Evolutionary conservation across 2,329 filamentous ascomycete species (phyloP).

Genomic region (Salinomyces thailandicus): DNA sequence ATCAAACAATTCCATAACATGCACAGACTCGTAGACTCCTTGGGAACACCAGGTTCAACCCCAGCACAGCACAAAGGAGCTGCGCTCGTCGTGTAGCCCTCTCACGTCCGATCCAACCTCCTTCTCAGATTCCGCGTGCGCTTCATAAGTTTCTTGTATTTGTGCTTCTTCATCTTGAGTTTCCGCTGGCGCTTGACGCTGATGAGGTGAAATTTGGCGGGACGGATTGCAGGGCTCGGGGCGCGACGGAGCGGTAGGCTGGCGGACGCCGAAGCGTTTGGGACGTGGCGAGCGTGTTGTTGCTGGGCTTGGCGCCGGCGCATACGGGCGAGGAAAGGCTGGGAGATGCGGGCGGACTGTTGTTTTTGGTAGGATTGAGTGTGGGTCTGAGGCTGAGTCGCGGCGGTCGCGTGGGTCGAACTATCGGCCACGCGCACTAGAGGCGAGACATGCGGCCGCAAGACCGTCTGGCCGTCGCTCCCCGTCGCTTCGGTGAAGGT

Average conservation of each 20-base stretch:
- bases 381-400: not conserved
- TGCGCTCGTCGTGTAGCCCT: too few relatives aligned
- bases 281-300: conserved; percentile 6
- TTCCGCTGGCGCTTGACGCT: conserved; percentile 87
- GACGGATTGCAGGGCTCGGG: conserved; percentile 10
- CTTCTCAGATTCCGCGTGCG: conserved; percentile 77
- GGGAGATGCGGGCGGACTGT: conserved; percentile 8
- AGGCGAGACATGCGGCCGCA: conserved; percentile 23
- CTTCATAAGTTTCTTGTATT: conserved; percentile 99
- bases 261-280: not conserved
- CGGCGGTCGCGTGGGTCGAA: not conserved
- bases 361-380: not conserved
- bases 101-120: conserved; percentile 50
- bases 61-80: too few relatives aligned
- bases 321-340: conserved; percentile 61
- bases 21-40: too few relatives aligned
- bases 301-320: conserved; percentile 47
- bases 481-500: conserved; percentile 45
- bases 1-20: too few relatives aligned
- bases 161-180: conserved; percentile 99
- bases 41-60: too few relatives aligned
- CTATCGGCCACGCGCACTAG: conserved; percentile 31
- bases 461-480: conserved; percentile 40
- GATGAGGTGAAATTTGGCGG: conserved; percentile 59
- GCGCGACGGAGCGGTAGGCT: conserved; percentile 4